phyloP scores from a whole-genome alignment of 371 early-diverging fungal genomes.

The Funneliformis caledonium region DNA sequence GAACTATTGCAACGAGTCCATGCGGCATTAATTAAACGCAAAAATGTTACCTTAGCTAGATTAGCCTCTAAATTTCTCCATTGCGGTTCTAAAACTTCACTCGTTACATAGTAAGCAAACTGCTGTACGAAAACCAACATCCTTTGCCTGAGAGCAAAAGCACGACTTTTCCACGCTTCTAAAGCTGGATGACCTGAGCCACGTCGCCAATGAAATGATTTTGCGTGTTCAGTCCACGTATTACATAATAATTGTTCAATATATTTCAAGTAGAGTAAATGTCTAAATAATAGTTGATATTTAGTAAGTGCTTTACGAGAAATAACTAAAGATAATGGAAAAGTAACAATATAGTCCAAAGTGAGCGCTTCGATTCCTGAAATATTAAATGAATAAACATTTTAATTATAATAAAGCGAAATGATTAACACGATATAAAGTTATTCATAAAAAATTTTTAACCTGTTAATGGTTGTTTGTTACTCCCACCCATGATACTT shows the following conservation, averaged over 20 bases:
- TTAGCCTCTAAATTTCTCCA: constrained; percentile 72
- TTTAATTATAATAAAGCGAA: background rate
- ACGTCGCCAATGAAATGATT: constrained; percentile 23
- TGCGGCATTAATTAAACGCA: background rate
- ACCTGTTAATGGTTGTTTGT: constrained; percentile 41
- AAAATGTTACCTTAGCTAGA: constrained; percentile 51
- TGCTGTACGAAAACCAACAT: constrained; percentile 90
- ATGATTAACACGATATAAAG: background rate
- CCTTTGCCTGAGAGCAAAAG: constrained; percentile 72
- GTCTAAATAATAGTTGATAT: constrained; percentile 91
- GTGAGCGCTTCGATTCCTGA: constrained; percentile 79
- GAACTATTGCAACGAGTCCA: background rate
- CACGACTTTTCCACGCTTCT: constrained; percentile 63
- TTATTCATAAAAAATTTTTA: constrained; percentile 3
- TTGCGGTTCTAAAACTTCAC: constrained; percentile 90
- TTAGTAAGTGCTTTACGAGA: constrained; percentile 81
- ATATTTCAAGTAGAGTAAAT: constrained; percentile 83
- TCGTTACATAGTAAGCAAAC: constrained; percentile 82
- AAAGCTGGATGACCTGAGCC: constrained; percentile 42
- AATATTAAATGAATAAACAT: constrained; percentile 15
- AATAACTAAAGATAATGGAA: constrained; percentile 89
- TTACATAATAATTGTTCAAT: constrained; percentile 78
- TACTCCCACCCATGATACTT: constrained; percentile 32
- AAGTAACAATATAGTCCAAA: constrained; percentile 77
- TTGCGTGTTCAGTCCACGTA: constrained; percentile 72